Percentiles rank a stretch among this genome's conserved stretches.
Evolutionary conservation across 2,329 filamentous ascomycete genomes (phyloP).

Genomic region (Trichoderma pleuroti): DNA sequence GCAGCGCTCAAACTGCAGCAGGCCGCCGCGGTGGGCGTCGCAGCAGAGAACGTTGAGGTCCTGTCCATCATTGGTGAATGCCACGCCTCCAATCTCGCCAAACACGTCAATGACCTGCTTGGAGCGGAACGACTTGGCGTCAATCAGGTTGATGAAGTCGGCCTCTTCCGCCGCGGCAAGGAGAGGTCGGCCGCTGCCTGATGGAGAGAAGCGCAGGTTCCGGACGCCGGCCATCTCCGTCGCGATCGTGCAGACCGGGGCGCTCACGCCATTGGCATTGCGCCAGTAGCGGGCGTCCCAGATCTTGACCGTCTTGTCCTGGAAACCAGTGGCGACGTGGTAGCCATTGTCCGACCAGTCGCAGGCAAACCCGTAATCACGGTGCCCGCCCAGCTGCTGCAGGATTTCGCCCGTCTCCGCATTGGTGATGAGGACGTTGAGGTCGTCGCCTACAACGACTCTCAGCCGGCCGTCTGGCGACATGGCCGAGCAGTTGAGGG

Average conservation of each 20-base stretch:
- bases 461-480: conserved; percentile 70
- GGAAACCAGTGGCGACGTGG: conserved; percentile 72
- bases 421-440: conserved; percentile 63
- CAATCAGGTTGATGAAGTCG: conserved; percentile 68
- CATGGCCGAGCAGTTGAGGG: conserved; percentile 70
- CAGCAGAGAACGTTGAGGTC: conserved; percentile 66
- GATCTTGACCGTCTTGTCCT: conserved; percentile 69
- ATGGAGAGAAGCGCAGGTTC: conserved; percentile 67
- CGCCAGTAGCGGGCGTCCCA: conserved; percentile 74
- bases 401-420: conserved; percentile 61
- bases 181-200: conserved; percentile 62
- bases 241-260: conserved; percentile 52
- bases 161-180: conserved; percentile 73
- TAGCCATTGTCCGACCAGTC: conserved; percentile 77
- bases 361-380: conserved; percentile 71
- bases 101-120: conserved; percentile 72
- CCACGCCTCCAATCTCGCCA: conserved; percentile 68
- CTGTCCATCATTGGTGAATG: conserved; percentile 63
- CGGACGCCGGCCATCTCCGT: conserved; percentile 67
- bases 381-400: conserved; percentile 59
- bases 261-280: conserved; percentile 46
- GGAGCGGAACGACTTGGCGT: conserved; percentile 60
- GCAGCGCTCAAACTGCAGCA: conserved; percentile 58
- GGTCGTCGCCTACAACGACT: conserved; percentile 67
- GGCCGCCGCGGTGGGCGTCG: conserved; percentile 62